phyloP scores from a whole-genome alignment of 768 basidiomycete genomes.

The Lactarius hatsudake region DNA sequence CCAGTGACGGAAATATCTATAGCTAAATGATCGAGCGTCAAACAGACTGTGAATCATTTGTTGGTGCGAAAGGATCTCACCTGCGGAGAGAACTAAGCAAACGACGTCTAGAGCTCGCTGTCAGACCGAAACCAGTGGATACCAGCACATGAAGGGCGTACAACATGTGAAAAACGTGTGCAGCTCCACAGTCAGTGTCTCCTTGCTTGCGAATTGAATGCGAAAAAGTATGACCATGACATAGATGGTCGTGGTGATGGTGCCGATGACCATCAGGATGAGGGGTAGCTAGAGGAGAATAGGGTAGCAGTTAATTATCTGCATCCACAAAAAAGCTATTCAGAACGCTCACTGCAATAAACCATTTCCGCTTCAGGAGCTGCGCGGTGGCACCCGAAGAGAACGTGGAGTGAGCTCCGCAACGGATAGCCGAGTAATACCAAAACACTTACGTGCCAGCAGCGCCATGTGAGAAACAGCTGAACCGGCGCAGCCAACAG shows the following conservation, averaged over 20 bases:
- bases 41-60: background rate
- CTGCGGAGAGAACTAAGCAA: constrained; percentile 9
- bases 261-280: constrained; percentile 13
- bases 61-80: background rate
- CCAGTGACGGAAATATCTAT: constrained; percentile 17
- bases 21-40: background rate
- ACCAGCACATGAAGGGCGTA: background rate
- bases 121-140: background rate
- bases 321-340: background rate
- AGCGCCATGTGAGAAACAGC: constrained; percentile 32
- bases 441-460: constrained; percentile 30
- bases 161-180: constrained; percentile 17
- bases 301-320: background rate
- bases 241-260: constrained; percentile 2
- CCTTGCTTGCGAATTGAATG: background rate
- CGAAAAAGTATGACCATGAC: constrained; percentile 7
- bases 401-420: background rate
- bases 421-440: too few relatives aligned
- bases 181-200: background rate
- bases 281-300: background rate
- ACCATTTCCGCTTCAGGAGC: constrained; percentile 6
- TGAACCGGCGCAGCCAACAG: constrained; percentile 33
- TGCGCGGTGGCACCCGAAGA: background rate
- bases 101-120: background rate
- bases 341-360: constrained; percentile 2